These are phyloP conservation scores for Exsudoporus frostii DNA, from an alignment of 768 basidiomycete genomes.

Conservation along the genomic window DNA sequence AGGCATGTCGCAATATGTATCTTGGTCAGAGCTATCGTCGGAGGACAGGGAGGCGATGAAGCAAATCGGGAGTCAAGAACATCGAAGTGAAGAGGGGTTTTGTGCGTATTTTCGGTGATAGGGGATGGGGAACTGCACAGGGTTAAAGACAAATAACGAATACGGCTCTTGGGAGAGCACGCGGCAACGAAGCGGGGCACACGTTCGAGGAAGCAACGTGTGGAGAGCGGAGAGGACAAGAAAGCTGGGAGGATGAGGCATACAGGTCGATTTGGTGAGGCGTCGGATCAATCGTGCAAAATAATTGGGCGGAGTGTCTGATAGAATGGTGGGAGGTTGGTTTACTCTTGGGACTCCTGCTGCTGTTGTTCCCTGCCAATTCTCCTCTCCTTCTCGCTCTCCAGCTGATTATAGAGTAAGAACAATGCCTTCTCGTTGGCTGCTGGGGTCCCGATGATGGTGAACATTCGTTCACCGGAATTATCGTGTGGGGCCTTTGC, in stretches of 20 bases:
- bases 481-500: conserved; percentile 99
- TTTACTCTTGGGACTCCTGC: conserved; percentile 60
- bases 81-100: conserved; percentile 18
- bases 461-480: conserved; percentile 99
- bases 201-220: conserved; percentile 9
- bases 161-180: conserved; percentile 16
- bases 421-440: conserved; percentile 98
- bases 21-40: conserved; percentile 24
- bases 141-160: conserved; percentile 23
- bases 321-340: not conserved
- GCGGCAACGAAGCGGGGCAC: conserved; percentile 8
- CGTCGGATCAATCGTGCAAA: conserved; percentile 17
- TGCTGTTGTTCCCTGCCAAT: conserved; percentile 82
- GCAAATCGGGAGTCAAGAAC: conserved; percentile 28
- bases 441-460: conserved; percentile 93
- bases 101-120: conserved; percentile 24
- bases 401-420: conserved; percentile 93
- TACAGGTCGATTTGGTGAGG: conserved; percentile 17
- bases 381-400: conserved; percentile 93
- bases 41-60: conserved; percentile 13
- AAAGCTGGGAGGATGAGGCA: conserved; percentile 26
- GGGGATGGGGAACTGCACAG: conserved; percentile 21
- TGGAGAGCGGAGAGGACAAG: conserved; percentile 25
- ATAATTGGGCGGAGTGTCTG: not conserved
- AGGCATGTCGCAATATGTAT: conserved; percentile 27